Conservation (phyloP, 495 filamentous ascomycete genomes). For the Delitschia confertaspora region DNA sequence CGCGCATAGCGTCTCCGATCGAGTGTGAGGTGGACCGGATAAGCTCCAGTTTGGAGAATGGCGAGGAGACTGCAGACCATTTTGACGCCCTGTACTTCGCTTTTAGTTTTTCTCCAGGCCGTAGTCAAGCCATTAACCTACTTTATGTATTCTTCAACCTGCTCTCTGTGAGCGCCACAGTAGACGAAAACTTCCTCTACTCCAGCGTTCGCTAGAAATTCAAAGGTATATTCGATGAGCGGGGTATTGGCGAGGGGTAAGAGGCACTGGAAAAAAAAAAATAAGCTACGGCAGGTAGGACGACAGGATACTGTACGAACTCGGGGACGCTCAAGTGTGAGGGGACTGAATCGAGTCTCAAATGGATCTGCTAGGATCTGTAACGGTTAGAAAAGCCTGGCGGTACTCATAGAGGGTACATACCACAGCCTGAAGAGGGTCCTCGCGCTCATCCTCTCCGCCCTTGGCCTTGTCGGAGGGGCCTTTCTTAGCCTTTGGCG, state of each 20-base stretch:
- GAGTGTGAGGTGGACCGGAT: constrained; percentile 81
- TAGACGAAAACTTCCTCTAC: constrained; percentile 90
- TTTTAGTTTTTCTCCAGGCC: background rate
- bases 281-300: constrained; percentile 8
- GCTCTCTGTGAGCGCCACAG: constrained; percentile 78
- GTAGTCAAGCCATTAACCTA: constrained; percentile 37
- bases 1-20: constrained; percentile 89
- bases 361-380: constrained; percentile 78
- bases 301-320: constrained; percentile 43
- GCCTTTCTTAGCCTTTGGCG: constrained; percentile 50
- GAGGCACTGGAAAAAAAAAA: constrained; percentile 77
- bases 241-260: constrained; percentile 88
- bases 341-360: constrained; percentile 81
- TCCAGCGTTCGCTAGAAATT: constrained; percentile 89
- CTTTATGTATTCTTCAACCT: constrained; percentile 79
- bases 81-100: constrained; percentile 40
- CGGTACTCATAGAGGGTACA: constrained; percentile 27
- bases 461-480: constrained; percentile 52
- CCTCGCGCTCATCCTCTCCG: constrained; percentile 62
- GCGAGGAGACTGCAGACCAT: constrained; percentile 64
- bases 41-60: constrained; percentile 74
- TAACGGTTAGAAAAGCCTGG: constrained; percentile 9
- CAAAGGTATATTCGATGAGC: constrained; percentile 93
- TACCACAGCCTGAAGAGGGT: constrained; percentile 85
- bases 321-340: constrained; percentile 79